phyloP scores from a whole-genome alignment of 306 rosid species.

The Vigna radiata region DNA sequence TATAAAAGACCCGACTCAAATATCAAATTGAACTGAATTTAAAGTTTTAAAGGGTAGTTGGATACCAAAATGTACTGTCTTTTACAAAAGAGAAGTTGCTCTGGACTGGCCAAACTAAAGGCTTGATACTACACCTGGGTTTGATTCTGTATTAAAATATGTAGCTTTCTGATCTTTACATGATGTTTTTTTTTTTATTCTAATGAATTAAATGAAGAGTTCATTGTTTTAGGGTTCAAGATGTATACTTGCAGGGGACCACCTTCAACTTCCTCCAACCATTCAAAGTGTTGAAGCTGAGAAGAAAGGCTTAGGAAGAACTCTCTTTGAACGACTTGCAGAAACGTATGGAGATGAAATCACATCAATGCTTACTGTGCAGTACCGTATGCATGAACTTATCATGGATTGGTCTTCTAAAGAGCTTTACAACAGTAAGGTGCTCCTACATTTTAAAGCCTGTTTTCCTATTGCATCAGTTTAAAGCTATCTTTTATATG shows the following conservation, averaged over 20 bases:
- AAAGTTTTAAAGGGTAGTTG: constrained; percentile 8
- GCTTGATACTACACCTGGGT: constrained; percentile 21
- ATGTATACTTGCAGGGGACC: constrained; percentile 98
- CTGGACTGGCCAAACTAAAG: constrained; percentile 27
- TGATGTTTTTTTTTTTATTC: constrained; percentile 12
- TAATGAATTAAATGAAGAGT: constrained; percentile 45
- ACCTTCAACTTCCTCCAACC: constrained; percentile 99
- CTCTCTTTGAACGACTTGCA: constrained; percentile 94
- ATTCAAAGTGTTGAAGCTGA: constrained; percentile 99
- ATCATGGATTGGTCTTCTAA: constrained; percentile 98
- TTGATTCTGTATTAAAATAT: constrained; percentile 23
- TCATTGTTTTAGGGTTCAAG: constrained; percentile 90
- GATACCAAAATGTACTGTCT: constrained; percentile 19
- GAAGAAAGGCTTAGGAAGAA: constrained; percentile 96
- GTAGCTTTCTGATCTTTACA: constrained; percentile 2
- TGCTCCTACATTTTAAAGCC: constrained; percentile 52
- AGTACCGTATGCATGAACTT: constrained; percentile 95
- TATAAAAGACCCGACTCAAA: constrained; percentile 19
- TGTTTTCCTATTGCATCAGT: constrained; percentile 40
- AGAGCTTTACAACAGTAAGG: constrained; percentile 97
- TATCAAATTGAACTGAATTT: constrained; percentile 31
- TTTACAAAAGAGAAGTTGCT: constrained; percentile 26
- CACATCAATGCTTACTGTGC: constrained; percentile 91
- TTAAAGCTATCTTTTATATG: constrained; percentile 11
- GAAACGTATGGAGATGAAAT: constrained; percentile 81